A percentile compares a stretch with the other conserved stretches of the same genome.
Evolutionary conservation across 2,329 filamentous ascomycete genomes (phyloP).

Genomic region (Hypoxylon sp.): DNA sequence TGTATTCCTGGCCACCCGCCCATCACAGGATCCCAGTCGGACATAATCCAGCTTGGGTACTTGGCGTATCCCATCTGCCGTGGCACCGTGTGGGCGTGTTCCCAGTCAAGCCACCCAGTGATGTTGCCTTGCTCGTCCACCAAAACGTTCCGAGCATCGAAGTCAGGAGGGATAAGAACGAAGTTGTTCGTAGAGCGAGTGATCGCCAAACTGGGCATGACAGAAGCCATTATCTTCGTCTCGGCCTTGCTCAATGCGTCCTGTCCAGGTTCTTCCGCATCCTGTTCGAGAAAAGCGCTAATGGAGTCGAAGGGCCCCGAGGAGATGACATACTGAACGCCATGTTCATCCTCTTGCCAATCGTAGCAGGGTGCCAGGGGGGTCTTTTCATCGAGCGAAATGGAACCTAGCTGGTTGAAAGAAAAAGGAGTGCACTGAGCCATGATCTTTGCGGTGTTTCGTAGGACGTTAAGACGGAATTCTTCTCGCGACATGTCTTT

Average conservation of each 20-base stretch:
- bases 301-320: constrained; percentile 23
- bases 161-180: constrained; percentile 21
- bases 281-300: not conserved
- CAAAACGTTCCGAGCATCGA: constrained; percentile 22
- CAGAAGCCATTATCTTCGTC: not conserved
- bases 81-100: constrained; percentile 14
- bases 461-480: constrained; percentile 12
- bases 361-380: constrained; percentile 13
- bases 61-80: constrained; percentile 3
- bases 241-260: not conserved
- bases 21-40: constrained; percentile 12
- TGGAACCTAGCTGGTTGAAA: constrained; percentile 25
- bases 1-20: not conserved
- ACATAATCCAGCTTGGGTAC: constrained; percentile 18
- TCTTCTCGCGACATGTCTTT: not conserved
- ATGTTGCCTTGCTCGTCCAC: constrained; percentile 29
- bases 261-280: not conserved
- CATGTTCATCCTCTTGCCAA: not conserved
- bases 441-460: constrained; percentile 5
- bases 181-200: not conserved
- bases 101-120: constrained; percentile 24
- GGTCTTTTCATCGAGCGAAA: not conserved
- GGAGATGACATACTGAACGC: not conserved
- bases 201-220: not conserved
- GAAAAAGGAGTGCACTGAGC: constrained; percentile 12